Percentiles rank a stretch among this genome's conserved stretches.
phyloP scores from a whole-genome alignment of 129 eudicot genomes.

The Deinandra increscens region DNA sequence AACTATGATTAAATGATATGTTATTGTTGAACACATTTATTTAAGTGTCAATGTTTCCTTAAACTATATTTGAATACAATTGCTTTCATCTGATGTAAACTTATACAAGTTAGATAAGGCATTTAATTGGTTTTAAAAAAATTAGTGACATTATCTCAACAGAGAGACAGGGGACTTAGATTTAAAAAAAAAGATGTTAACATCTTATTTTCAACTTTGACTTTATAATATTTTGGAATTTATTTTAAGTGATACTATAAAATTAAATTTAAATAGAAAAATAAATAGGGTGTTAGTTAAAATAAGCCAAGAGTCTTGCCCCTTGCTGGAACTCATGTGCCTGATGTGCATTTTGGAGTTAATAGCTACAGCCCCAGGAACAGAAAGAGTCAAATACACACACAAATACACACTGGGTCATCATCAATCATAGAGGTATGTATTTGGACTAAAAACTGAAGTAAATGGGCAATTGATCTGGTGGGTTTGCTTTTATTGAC shows the following conservation, averaged over 20 bases:
- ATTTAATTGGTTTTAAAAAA: background rate
- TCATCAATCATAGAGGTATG: constrained; percentile 46
- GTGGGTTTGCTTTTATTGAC: constrained; percentile 40
- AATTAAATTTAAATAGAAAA: background rate
- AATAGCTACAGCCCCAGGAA: constrained; percentile 27
- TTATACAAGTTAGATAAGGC: no score
- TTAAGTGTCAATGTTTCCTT: background rate
- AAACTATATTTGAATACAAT: background rate
- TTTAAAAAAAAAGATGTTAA: background rate
- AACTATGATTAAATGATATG: no score
- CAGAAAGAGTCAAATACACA: constrained; percentile 35
- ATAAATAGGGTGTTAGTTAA: constrained; percentile 23
- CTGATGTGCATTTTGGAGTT: constrained; percentile 10
- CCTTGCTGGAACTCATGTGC: constrained; percentile 23
- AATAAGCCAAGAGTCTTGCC: constrained; percentile 24
- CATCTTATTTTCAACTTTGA: constrained; percentile 8
- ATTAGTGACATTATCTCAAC: background rate
- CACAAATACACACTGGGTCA: constrained; percentile 23
- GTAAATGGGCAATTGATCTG: constrained; percentile 47
- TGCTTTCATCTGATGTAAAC: no score
- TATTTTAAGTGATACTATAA: background rate
- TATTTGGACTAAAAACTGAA: constrained; percentile 39
- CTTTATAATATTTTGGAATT: constrained; percentile 3
- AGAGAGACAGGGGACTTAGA: constrained; percentile 11
- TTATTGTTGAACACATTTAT: background rate